These are phyloP conservation scores for Kwoniella sp. DNA, from an alignment of 768 basidiomycete species.

Conservation along the genomic window DNA sequence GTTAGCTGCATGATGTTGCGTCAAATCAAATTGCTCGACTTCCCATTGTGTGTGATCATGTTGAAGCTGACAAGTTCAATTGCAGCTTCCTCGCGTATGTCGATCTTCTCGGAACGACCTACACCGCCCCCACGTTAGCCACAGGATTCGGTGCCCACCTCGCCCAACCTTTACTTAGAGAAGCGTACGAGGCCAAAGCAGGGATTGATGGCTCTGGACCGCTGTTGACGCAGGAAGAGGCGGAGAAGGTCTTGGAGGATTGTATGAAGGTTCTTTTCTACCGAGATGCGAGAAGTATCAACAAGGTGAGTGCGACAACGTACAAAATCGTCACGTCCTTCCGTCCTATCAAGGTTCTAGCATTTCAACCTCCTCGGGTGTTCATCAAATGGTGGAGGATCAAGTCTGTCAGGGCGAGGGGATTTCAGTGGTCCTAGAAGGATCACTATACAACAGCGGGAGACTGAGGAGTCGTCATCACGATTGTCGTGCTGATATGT, in stretches of 20 bases:
- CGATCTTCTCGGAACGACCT: constrained; percentile 94
- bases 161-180: constrained; percentile 86
- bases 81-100: constrained; percentile 90
- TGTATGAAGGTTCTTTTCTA: constrained; percentile 94
- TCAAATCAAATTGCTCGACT: no score
- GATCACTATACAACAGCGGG: no score
- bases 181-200: constrained; percentile 82
- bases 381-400: no score
- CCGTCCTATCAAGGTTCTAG: background rate
- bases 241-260: constrained; percentile 73
- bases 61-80: no score
- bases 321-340: background rate
- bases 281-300: constrained; percentile 89
- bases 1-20: no score
- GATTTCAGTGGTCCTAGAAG: no score
- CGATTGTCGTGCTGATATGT: no score
- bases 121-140: constrained; percentile 86
- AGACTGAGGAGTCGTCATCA: no score
- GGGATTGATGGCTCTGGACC: constrained; percentile 58
- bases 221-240: constrained; percentile 73
- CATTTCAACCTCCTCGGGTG: background rate
- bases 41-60: no score
- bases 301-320: constrained; percentile 89
- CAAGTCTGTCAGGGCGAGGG: no score
- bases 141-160: constrained; percentile 93